Conservation (phyloP, 352 stramenopile species). For the Globisporangium spinosum region DNA sequence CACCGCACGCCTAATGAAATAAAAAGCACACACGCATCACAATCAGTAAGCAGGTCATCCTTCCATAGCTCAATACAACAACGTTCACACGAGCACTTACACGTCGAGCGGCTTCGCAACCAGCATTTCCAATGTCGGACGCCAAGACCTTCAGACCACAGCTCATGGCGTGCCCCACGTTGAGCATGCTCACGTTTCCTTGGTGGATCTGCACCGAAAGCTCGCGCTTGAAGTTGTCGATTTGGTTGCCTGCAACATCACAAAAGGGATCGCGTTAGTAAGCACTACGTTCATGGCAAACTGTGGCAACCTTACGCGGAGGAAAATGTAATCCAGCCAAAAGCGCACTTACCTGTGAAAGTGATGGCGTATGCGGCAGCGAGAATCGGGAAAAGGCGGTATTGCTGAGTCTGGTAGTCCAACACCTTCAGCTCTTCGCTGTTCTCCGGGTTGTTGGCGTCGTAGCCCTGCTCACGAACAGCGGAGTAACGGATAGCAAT, state of each 20-base stretch:
- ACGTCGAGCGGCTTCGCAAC: neutral
- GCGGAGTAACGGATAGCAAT: constrained; percentile 94
- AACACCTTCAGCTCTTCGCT: constrained; percentile 87
- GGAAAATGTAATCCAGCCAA: neutral
- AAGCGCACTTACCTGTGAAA: neutral
- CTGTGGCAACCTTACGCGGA: too few relatives aligned
- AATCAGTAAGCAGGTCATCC: neutral
- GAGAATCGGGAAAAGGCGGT: constrained; percentile 91
- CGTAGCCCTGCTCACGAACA: constrained; percentile 86
- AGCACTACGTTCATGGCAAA: neutral
- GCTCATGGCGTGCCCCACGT: neutral
- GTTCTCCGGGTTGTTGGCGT: constrained; percentile 38
- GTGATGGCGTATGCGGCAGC: constrained; percentile 81
- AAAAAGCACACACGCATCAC: neutral
- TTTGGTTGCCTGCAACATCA: neutral
- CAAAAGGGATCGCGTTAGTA: neutral
- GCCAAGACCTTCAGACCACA: neutral
- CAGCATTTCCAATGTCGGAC: neutral
- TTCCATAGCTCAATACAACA: neutral
- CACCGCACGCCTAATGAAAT: neutral
- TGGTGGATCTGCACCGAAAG: neutral
- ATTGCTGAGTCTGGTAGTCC: constrained; percentile 95
- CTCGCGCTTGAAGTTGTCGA: neutral
- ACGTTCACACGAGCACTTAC: neutral
- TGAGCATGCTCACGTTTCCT: neutral